phyloP scores from a whole-genome alignment of 1,139 yeast genomes.

The Zygosaccharomyces pseudobailii region DNA sequence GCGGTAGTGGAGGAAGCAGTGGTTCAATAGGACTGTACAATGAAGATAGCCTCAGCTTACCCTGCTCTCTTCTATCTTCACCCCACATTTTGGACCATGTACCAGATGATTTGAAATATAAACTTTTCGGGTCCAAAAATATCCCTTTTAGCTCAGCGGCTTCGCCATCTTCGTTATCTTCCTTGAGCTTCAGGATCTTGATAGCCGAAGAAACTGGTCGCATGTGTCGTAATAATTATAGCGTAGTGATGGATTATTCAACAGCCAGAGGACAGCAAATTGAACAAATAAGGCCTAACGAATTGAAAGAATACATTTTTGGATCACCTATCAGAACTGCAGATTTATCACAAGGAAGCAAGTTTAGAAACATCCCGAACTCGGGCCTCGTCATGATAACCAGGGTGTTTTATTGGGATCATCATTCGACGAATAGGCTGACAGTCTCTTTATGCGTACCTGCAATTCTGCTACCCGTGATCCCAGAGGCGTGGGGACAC shows the following conservation, averaged over 20 bases:
- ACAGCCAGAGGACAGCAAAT: constrained; percentile 21
- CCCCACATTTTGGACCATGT: constrained; percentile 26
- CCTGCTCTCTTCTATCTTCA: constrained; percentile 6
- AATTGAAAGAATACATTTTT: constrained; percentile 33
- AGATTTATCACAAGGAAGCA: constrained; percentile 23
- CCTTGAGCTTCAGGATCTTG: constrained; percentile 30
- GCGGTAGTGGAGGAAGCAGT: neutral
- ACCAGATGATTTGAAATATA: constrained; percentile 26
- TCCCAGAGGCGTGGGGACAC: constrained; percentile 29
- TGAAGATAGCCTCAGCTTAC: constrained; percentile 6
- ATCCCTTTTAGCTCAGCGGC: constrained; percentile 12
- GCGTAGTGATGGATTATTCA: constrained; percentile 32
- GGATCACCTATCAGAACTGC: constrained; percentile 32
- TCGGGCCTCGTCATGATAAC: constrained; percentile 30
- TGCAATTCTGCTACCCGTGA: constrained; percentile 21
- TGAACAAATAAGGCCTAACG: constrained; percentile 29
- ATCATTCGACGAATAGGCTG: constrained; percentile 16
- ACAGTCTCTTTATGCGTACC: constrained; percentile 33
- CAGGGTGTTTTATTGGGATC: constrained; percentile 22
- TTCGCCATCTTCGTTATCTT: constrained; percentile 5
- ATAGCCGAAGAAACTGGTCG: constrained; percentile 37
- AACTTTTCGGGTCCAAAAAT: constrained; percentile 26
- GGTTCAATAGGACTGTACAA: neutral
- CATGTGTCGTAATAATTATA: constrained; percentile 34
- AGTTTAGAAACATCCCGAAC: constrained; percentile 30